Conservation (phyloP, 768 basidiomycete genomes). For the Postia placenta region DNA sequence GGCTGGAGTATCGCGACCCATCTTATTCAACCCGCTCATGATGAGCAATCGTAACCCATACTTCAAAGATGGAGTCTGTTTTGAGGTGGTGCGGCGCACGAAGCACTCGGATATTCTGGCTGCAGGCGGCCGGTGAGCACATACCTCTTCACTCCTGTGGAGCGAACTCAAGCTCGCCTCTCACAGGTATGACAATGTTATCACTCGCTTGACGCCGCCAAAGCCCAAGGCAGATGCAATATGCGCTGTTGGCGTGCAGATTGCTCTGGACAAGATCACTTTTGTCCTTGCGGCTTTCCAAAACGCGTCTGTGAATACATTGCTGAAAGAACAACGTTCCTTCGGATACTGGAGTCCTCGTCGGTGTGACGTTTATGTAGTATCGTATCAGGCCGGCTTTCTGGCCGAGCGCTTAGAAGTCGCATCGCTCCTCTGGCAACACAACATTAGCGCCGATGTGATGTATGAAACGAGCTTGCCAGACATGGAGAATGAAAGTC, state of each 20-base stretch:
- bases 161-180: not conserved
- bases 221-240: slow-evolving; percentile 47
- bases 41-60: slow-evolving; percentile 55
- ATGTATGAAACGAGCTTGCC: slow-evolving; percentile 77
- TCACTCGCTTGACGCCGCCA: slow-evolving; percentile 50
- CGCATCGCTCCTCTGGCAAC: slow-evolving; percentile 69
- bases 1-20: slow-evolving; percentile 56
- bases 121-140: slow-evolving; percentile 67
- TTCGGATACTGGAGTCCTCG: slow-evolving; percentile 91
- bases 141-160: not conserved
- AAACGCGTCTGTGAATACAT: slow-evolving; percentile 52
- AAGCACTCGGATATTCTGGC: slow-evolving; percentile 70
- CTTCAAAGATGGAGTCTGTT: slow-evolving; percentile 69
- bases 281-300: slow-evolving; percentile 65
- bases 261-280: slow-evolving; percentile 75
- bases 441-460: slow-evolving; percentile 79
- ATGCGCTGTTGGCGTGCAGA: slow-evolving; percentile 70
- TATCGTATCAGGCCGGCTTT: slow-evolving; percentile 71
- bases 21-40: slow-evolving; percentile 72
- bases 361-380: slow-evolving; percentile 81
- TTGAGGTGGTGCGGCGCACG: slow-evolving; percentile 65
- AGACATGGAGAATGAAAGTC: slow-evolving; percentile 57
- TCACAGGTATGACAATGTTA: slow-evolving; percentile 66
- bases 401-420: slow-evolving; percentile 76
- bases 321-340: slow-evolving; percentile 74